A percentile compares a stretch with the other conserved stretches of the same genome.
These are phyloP conservation scores for Aurantiochytrium sp. DNA, from an alignment of 108 stramenopile genomes.

Conservation along the genomic window DNA sequence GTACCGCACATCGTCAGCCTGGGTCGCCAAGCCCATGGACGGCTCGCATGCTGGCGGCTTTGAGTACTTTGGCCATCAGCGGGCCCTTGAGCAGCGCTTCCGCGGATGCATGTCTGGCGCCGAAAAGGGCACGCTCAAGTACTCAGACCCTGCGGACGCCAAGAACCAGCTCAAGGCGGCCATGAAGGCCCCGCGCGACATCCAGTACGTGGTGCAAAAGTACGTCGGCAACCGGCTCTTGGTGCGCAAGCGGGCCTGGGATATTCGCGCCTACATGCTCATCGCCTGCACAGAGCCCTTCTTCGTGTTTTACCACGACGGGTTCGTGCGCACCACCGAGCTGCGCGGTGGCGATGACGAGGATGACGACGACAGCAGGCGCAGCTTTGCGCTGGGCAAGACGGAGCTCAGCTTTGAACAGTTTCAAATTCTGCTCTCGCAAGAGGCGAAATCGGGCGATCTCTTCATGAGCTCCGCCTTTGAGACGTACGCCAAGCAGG, in stretches of 20 bases:
- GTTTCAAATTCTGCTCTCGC: constrained; percentile 14
- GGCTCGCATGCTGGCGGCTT: background rate
- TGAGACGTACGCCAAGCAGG: constrained; percentile 31
- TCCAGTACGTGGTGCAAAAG: background rate
- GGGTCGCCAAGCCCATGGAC: constrained; percentile 29
- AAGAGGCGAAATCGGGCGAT: constrained; percentile 1
- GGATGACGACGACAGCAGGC: background rate
- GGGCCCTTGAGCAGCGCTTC: background rate
- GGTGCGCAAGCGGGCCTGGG: constrained; percentile 5
- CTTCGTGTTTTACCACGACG: constrained; percentile 11
- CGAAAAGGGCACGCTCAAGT: background rate
- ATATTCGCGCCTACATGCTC: constrained; percentile 15
- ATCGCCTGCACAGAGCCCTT: constrained; percentile 12
- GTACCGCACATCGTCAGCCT: background rate
- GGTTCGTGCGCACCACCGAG: background rate
- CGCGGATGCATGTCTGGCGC: background rate
- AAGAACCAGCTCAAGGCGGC: background rate
- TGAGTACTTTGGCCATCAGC: background rate
- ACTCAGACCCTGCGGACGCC: background rate
- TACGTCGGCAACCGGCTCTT: background rate
- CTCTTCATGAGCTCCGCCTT: constrained; percentile 9
- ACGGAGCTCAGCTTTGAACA: constrained; percentile 1
- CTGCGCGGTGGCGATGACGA: background rate
- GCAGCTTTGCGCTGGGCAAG: background rate
- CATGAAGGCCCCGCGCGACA: background rate